A percentile compares a stretch with the other conserved stretches of the same genome.
Conservation (phyloP, 2,329 filamentous ascomycete species). For the Pseudonectria buxi region DNA sequence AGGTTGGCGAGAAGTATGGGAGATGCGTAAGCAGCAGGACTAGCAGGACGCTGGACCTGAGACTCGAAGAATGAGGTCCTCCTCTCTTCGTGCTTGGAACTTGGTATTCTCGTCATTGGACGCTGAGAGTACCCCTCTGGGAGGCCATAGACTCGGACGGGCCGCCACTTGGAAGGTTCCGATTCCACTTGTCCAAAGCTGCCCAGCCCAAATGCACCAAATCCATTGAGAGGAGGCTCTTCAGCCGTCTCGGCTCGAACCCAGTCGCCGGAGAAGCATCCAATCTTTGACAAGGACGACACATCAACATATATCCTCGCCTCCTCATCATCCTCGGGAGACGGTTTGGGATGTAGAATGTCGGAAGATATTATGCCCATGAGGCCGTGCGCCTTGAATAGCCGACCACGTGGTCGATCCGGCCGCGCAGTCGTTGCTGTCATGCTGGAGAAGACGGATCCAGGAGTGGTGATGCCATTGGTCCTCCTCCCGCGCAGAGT, state of each 20-base stretch:
- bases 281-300: constrained; percentile 75
- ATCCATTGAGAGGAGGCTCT: constrained; percentile 63
- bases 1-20: constrained; percentile 84
- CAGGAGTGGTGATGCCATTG: constrained; percentile 74
- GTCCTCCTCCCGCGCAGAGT: constrained; percentile 49
- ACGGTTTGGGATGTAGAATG: constrained; percentile 76
- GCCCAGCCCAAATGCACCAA: constrained; percentile 60
- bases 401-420: constrained; percentile 63
- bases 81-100: constrained; percentile 45
- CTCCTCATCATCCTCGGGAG: constrained; percentile 73
- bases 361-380: constrained; percentile 66
- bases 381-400: constrained; percentile 79
- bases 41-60: constrained; percentile 54
- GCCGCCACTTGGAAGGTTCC: constrained; percentile 64
- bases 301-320: constrained; percentile 88
- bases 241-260: constrained; percentile 73
- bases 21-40: constrained; percentile 66
- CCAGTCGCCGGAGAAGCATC: constrained; percentile 98
- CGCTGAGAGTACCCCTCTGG: constrained; percentile 65
- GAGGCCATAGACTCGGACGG: constrained; percentile 81
- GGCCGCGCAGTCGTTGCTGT: constrained; percentile 76
- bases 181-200: constrained; percentile 50
- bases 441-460: constrained; percentile 83
- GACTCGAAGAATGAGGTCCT: constrained; percentile 60
- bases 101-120: constrained; percentile 54